Evolutionary conservation across 2,329 filamentous ascomycete species (phyloP).

Genomic region (Westerdykella ornata): DNA sequence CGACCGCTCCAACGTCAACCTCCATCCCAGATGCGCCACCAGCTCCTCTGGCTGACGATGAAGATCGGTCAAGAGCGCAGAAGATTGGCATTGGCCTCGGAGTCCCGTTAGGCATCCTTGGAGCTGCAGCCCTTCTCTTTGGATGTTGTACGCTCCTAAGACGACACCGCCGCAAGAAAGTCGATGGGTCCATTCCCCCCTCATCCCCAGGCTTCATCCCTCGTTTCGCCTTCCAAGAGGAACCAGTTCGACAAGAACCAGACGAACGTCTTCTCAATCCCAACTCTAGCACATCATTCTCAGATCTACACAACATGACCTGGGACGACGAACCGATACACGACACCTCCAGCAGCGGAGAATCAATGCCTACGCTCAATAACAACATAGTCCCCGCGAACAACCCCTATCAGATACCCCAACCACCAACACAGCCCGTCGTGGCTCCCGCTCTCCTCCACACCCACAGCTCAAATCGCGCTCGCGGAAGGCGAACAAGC

Average conservation of each 20-base stretch:
- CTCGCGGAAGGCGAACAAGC: constrained; percentile 28
- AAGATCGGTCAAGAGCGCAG: constrained; percentile 18
- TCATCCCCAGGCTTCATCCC: constrained; percentile 35
- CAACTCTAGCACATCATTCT: constrained; percentile 3
- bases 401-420: constrained; percentile 1
- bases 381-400: constrained; percentile 5
- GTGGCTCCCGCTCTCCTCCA: constrained; percentile 24
- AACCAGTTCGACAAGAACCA: constrained; percentile 11
- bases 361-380: constrained; percentile 4
- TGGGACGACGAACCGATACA: constrained; percentile 31
- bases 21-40: constrained; percentile 14
- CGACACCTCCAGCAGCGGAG: constrained; percentile 2
- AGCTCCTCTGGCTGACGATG: constrained; percentile 3
- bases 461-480: constrained; percentile 31
- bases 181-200: constrained; percentile 24
- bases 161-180: constrained; percentile 16
- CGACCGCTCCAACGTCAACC: constrained; percentile 7
- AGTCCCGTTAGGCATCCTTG: constrained; percentile 53
- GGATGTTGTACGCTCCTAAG: constrained; percentile 25
- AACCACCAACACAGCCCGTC: constrained; percentile 13
- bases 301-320: constrained; percentile 12
- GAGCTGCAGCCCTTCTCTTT: constrained; percentile 37
- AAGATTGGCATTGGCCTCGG: constrained; percentile 34
- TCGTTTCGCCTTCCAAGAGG: constrained; percentile 31
- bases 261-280: constrained; percentile 14